Evolutionary conservation across 805 yeast species (phyloP), one percentile per base, ranked within the genome.

Genomic region (Henningerozyma blattae): DNA sequence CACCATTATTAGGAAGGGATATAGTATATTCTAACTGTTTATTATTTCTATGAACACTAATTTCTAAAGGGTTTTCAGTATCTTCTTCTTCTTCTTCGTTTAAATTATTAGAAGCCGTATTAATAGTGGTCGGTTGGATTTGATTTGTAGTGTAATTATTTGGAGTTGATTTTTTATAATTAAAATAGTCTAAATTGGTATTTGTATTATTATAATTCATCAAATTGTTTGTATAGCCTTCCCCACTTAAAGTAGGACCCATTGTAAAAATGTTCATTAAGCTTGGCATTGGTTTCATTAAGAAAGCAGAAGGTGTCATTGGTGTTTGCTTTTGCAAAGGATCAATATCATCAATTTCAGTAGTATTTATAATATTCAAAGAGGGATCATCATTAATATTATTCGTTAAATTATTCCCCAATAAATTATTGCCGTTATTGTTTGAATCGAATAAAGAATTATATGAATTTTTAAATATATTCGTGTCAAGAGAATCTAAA

Each of bases 191-290:
- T 25, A 59, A 46, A 36, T 56, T 61, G 7, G 58, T 24, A 24
- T 24, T 24, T 8, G 7, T 54, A 34, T 53, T 55, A 22, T 50
- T 42, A 22, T 42, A 16, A 26, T 39, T 41, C 9, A 7, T 20
- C 10, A 36, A 38, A 27, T 42, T 36, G 4, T 46, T 50, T 37
- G 56, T 63, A 1, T 67, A 68, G 10, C 65, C 65, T 8, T 43
- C 39, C 29, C 68, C 68, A 30, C 65, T 67, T 16, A 59, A 59
- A 12, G 61, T 57, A 16, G 61, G 51, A 20, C 67, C 62, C 47
- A 60, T 47, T 15, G 62, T 62, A 30, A 63, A 43, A 36, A 57
- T 60, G n/a, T 24, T 63, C 27, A 51, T 57, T 37, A 62, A 39
- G 1, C 45, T 43, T 7, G 65, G 63, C 24, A 57, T 36, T 31